Evolutionary conservation across 306 rosid genomes (phyloP).

Genomic region (Vigna hirtella): DNA sequence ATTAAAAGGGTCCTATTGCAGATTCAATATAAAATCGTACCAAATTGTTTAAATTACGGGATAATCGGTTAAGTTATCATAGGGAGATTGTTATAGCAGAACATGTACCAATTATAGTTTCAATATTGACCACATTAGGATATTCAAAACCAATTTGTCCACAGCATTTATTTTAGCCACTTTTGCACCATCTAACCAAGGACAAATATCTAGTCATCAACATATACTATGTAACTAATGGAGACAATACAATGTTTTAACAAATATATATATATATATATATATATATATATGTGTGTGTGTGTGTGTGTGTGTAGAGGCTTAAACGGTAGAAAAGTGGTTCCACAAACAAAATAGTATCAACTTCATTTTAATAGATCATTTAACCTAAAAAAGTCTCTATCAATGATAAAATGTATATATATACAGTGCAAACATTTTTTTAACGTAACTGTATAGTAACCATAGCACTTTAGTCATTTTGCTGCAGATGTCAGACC

Average conservation of each 20-base stretch:
- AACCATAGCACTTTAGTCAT: not conserved
- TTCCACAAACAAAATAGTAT: not conserved
- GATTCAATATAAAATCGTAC: not conserved
- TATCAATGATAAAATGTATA: not conserved
- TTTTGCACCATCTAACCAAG: not conserved
- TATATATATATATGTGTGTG: no score
- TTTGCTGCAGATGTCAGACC: not conserved
- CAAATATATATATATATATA: no score
- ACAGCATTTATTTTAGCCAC: not conserved
- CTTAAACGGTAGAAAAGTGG: not conserved
- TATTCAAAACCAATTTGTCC: not conserved
- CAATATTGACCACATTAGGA: not conserved
- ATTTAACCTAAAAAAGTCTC: not conserved
- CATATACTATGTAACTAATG: not conserved
- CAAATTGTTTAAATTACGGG: not conserved
- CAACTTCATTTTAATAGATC: not conserved
- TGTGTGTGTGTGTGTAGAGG: not conserved
- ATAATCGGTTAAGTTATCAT: not conserved
- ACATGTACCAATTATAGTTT: not conserved
- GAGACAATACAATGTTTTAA: not conserved
- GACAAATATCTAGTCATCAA: not conserved
- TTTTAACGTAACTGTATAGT: not conserved
- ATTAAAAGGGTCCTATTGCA: not conserved
- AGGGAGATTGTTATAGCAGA: not conserved
- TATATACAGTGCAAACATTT: not conserved